Percentiles rank a stretch among this genome's conserved stretches.
phyloP scores from a whole-genome alignment of 768 basidiomycete species.

The Boletus rubescentipes region DNA sequence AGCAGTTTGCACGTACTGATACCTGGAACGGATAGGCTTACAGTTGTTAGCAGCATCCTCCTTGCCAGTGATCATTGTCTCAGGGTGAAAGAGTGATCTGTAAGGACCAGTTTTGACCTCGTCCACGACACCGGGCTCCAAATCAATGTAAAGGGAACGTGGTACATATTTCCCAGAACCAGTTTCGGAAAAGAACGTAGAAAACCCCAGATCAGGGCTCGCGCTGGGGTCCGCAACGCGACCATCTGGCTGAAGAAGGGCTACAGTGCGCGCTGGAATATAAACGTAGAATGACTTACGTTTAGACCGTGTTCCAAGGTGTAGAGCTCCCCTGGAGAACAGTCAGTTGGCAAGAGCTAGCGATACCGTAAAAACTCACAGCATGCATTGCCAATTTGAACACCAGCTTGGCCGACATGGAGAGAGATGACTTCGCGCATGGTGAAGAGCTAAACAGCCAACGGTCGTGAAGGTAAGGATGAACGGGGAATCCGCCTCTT shows the following conservation, averaged over 20 bases:
- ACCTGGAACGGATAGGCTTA: conserved; percentile 39
- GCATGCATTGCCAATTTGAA: conserved; percentile 94
- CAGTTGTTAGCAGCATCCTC: conserved; percentile 99
- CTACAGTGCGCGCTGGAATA: conserved; percentile 15
- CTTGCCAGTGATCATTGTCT: conserved; percentile 95
- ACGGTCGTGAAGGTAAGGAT: conserved; percentile 14
- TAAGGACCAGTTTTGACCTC: conserved; percentile 92
- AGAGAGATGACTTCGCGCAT: conserved; percentile 96
- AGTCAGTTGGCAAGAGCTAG: conserved; percentile 9
- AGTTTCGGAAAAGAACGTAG: conserved; percentile 97
- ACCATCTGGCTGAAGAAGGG: conserved; percentile 74
- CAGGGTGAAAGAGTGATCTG: conserved; percentile 94
- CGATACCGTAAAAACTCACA: conserved; percentile 52
- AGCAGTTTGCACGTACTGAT: not conserved
- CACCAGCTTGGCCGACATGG: conserved; percentile 96
- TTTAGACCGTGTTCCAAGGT: conserved; percentile 96
- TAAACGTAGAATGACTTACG: conserved; percentile 48
- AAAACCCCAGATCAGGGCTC: conserved; percentile 80
- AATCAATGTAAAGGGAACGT: conserved; percentile 93
- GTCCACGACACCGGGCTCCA: conserved; percentile 94
- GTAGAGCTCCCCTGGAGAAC: conserved; percentile 85
- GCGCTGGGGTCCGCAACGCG: conserved; percentile 61
- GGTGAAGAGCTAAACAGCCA: conserved; percentile 18
- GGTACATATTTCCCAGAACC: conserved; percentile 95
- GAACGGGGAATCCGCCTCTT: not conserved